Percentiles rank a stretch among this genome's conserved stretches.
Evolutionary conservation across 352 stramenopile species (phyloP).

Genomic region (Globisporangium paroecandrum): DNA sequence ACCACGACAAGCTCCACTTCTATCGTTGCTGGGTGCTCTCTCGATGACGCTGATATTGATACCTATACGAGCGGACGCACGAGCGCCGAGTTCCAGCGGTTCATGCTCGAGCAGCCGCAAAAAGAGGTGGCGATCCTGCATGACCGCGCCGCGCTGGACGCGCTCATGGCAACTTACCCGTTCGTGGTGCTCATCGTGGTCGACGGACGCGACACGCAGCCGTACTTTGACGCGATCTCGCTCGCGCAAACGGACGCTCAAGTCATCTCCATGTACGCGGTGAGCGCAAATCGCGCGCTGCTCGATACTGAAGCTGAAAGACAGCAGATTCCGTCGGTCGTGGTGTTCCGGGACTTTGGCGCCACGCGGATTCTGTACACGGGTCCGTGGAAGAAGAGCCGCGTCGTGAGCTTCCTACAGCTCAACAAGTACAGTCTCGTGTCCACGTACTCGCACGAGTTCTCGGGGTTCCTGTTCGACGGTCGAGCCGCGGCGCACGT

Average conservation of each 20-base stretch:
- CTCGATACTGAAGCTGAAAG: constrained; percentile 16
- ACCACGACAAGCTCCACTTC: not conserved
- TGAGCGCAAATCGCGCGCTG: constrained; percentile 22
- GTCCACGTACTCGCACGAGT: constrained; percentile 23
- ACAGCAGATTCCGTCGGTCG: constrained; percentile 18
- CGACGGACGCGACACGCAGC: constrained; percentile 28
- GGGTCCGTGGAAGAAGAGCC: constrained; percentile 25
- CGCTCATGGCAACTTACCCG: constrained; percentile 18
- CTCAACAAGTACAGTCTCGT: constrained; percentile 32
- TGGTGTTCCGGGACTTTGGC: constrained; percentile 35
- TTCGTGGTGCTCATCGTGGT: constrained; percentile 38
- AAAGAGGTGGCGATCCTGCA: constrained; percentile 20
- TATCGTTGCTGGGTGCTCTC: constrained; percentile 12
- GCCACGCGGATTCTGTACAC: constrained; percentile 17
- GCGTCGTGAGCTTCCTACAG: constrained; percentile 26
- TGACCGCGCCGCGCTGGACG: constrained; percentile 13
- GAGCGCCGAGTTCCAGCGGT: constrained; percentile 40
- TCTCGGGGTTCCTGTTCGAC: constrained; percentile 33
- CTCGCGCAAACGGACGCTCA: constrained; percentile 30
- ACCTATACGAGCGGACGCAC: constrained; percentile 30
- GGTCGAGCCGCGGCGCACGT: constrained; percentile 24
- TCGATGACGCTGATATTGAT: constrained; percentile 15
- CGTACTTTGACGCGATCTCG: constrained; percentile 29
- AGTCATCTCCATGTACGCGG: constrained; percentile 20
- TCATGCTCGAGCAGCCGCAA: constrained; percentile 27